Conservation (phyloP, 768 basidiomycete species). For the Xerocomellus intermedius region DNA sequence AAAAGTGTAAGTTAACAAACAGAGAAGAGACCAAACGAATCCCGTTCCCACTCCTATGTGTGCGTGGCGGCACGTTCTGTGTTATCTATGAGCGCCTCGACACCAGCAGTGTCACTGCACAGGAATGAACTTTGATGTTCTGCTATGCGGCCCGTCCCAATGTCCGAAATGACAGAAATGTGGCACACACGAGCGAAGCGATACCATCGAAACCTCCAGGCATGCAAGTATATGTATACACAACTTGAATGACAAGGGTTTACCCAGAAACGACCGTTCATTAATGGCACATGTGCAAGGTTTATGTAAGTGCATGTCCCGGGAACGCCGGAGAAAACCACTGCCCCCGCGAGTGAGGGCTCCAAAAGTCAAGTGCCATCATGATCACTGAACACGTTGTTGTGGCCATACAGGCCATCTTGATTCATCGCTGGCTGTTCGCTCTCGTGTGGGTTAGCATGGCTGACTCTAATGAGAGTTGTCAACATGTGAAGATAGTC, state of each 20-base stretch:
- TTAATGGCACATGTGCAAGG: background rate
- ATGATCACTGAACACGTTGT: constrained; percentile 12
- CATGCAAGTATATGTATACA: background rate
- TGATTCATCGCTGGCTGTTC: constrained; percentile 10
- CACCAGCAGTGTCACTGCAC: constrained; percentile 7
- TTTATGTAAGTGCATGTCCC: constrained; percentile 6
- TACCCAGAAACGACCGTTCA: background rate
- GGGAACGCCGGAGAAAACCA: background rate
- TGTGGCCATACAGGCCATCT: constrained; percentile 5
- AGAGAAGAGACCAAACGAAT: constrained; percentile 10
- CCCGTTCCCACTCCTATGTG: constrained; percentile 2
- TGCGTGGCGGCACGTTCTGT: background rate
- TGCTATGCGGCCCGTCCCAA: background rate
- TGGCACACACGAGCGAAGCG: constrained; percentile 25
- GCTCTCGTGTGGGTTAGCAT: constrained; percentile 5
- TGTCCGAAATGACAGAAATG: constrained; percentile 19
- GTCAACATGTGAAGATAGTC: background rate
- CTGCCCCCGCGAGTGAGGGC: background rate
- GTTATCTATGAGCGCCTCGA: constrained; percentile 1
- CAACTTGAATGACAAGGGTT: background rate
- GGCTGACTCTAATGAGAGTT: constrained; percentile 1
- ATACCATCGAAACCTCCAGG: constrained; percentile 10
- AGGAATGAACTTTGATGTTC: constrained; percentile 6
- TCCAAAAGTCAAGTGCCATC: constrained; percentile 6
- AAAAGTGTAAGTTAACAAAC: constrained; percentile 19